These are phyloP conservation scores for Aspergillus floridensis DNA, from an alignment of 2,329 filamentous ascomycete species.

Conservation along the genomic window DNA sequence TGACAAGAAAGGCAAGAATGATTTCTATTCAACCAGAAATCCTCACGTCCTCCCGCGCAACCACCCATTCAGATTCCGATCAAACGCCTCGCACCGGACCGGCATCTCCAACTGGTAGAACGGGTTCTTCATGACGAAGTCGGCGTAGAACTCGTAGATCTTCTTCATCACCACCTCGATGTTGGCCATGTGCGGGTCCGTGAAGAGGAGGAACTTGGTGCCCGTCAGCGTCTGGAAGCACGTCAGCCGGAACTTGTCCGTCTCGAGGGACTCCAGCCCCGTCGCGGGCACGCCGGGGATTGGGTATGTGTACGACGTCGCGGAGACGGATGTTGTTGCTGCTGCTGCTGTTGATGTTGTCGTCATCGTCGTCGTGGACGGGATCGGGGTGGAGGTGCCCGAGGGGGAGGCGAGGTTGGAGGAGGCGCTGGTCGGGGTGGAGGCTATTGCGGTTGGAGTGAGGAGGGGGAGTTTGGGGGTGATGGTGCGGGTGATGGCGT, in stretches of 20 bases:
- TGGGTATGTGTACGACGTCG: slow-evolving; percentile 29
- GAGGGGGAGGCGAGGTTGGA: slow-evolving; percentile 24
- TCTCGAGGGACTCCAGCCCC: slow-evolving; percentile 89
- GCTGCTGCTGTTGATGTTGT: slow-evolving; percentile 3
- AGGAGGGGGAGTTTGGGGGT: slow-evolving; percentile 42
- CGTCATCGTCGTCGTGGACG: slow-evolving; percentile 20
- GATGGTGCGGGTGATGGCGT: slow-evolving; percentile 61
- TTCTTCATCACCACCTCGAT: slow-evolving; percentile 78
- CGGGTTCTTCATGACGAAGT: slow-evolving; percentile 99
- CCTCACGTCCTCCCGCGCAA: slow-evolving; percentile 57
- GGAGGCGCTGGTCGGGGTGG: slow-evolving; percentile 8
- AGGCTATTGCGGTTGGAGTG: slow-evolving; percentile 28
- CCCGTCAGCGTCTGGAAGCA: slow-evolving; percentile 95
- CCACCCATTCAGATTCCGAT: slow-evolving; percentile 77
- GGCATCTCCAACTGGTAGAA: slow-evolving; percentile 99
- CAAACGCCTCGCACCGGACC: slow-evolving; percentile 90
- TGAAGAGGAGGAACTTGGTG: slow-evolving; percentile 93
- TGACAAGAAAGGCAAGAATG: neutral
- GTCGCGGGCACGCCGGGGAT: slow-evolving; percentile 42
- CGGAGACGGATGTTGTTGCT: slow-evolving; percentile 19
- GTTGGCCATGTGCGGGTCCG: slow-evolving; percentile 80
- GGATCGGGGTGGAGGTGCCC: slow-evolving; percentile 32
- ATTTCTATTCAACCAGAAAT: too few species aligned
- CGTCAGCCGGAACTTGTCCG: slow-evolving; percentile 89
- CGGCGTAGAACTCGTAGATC: slow-evolving; percentile 91